Percentiles rank a stretch among this genome's conserved stretches.
Evolutionary conservation across 2,329 filamentous ascomycete genomes (phyloP).

Genomic region (Aspergillus tanneri): DNA sequence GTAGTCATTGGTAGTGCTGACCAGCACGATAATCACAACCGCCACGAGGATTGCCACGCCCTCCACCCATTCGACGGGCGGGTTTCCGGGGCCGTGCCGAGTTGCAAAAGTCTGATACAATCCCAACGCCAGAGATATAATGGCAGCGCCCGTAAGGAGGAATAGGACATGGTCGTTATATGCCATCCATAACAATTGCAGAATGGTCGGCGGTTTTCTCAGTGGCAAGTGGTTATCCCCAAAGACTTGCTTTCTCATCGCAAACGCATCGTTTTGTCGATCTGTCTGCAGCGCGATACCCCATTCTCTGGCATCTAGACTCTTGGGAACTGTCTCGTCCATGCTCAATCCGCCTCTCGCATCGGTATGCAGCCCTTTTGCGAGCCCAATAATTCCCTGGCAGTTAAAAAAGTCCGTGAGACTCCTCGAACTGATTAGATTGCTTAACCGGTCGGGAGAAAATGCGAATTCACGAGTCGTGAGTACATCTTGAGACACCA

Average conservation of each 20-base stretch:
- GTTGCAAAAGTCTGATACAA: slow-evolving; percentile 53
- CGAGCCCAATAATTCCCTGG: too few relatives aligned
- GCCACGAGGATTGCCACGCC: slow-evolving; percentile 69
- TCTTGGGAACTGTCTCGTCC: too few relatives aligned
- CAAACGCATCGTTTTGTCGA: too few relatives aligned
- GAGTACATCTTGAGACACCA: too few relatives aligned
- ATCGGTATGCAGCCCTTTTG: too few relatives aligned
- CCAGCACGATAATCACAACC: slow-evolving; percentile 67
- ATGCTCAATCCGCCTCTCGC: too few relatives aligned
- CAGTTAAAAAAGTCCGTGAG: too few relatives aligned
- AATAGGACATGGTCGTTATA: slow-evolving; percentile 77
- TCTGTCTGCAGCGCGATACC: too few relatives aligned
- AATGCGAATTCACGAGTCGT: too few relatives aligned
- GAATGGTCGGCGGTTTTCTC: slow-evolving; percentile 65
- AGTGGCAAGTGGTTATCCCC: slow-evolving; percentile 64
- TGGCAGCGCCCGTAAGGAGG: slow-evolving; percentile 64
- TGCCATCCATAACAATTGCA: slow-evolving; percentile 69
- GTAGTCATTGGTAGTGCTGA: slow-evolving; percentile 70
- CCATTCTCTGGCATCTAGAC: too few relatives aligned
- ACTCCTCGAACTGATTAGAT: too few relatives aligned
- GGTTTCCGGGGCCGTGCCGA: slow-evolving; percentile 21
- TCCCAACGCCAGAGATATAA: slow-evolving; percentile 69
- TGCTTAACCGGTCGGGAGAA: too few relatives aligned
- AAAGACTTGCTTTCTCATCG: slow-evolving; percentile 42
- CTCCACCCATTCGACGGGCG: slow-evolving; percentile 67